phyloP scores from a whole-genome alignment of 1,284 basidiomycete genomes.

The Vanrija sp. region DNA sequence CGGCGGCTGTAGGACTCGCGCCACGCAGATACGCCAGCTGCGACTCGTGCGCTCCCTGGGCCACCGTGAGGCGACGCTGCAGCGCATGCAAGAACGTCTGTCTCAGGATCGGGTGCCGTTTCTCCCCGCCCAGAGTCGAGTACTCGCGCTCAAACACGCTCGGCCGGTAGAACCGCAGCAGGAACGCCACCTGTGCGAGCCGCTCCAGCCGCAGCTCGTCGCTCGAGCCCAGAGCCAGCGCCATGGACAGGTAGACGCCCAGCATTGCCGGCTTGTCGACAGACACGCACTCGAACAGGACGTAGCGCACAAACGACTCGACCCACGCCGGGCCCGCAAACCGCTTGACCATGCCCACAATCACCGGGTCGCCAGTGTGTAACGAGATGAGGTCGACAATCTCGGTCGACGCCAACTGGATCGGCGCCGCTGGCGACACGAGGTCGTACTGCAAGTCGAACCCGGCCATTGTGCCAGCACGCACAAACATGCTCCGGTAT shows the following conservation, averaged over 20 bases:
- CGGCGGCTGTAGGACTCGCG: not conserved
- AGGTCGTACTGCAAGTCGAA: constrained; percentile 70
- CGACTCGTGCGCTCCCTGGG: not conserved
- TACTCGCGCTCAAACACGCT: constrained; percentile 27
- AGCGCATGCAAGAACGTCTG: constrained; percentile 27
- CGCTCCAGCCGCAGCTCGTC: constrained; percentile 15
- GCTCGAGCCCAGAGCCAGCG: constrained; percentile 2
- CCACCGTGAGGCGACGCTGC: not conserved
- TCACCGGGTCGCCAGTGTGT: constrained; percentile 71
- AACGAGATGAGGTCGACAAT: constrained; percentile 77
- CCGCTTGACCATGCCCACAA: constrained; percentile 70
- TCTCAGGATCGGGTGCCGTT: constrained; percentile 27
- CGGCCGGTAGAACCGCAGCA: constrained; percentile 26
- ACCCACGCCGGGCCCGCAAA: constrained; percentile 59
- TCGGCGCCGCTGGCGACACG: constrained; percentile 61
- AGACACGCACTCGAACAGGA: constrained; percentile 78
- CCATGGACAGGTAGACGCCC: constrained; percentile 65
- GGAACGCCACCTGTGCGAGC: constrained; percentile 24
- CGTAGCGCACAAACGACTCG: constrained; percentile 66
- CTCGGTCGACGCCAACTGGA: constrained; percentile 60
- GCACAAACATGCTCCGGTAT: constrained; percentile 78
- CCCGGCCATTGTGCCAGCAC: constrained; percentile 70
- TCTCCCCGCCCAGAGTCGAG: constrained; percentile 17
- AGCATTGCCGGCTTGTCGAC: constrained; percentile 80
- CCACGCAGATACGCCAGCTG: not conserved